Conservation (phyloP, 257 asterid genomes). For the Solanum chaucha region DNA sequence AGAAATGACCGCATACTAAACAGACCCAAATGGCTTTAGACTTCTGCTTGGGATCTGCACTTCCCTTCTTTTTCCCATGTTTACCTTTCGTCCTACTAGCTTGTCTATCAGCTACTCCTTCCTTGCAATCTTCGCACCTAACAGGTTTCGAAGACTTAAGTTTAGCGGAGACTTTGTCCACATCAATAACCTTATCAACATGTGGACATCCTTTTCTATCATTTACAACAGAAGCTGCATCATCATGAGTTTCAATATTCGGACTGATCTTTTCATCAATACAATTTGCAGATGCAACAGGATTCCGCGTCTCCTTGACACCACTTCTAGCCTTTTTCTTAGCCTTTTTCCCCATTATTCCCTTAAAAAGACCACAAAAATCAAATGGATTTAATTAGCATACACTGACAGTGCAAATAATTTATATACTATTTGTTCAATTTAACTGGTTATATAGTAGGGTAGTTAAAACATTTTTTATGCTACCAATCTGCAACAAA, state of each 20-base stretch:
- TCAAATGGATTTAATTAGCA: neutral
- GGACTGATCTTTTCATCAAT: slow-evolving; percentile 10
- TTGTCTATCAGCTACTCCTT: slow-evolving; percentile 36
- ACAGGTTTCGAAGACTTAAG: slow-evolving; percentile 26
- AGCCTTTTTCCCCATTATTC: slow-evolving; percentile 66
- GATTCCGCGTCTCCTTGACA: slow-evolving; percentile 43
- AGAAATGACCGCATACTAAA: slow-evolving; percentile 65
- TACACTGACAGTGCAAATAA: neutral
- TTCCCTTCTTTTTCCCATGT: slow-evolving; percentile 53
- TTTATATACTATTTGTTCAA: neutral
- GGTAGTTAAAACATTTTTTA: neutral
- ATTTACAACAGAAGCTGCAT: slow-evolving; percentile 17
- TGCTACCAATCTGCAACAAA: neutral
- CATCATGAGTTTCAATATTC: slow-evolving; percentile 21
- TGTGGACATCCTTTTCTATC: slow-evolving; percentile 57
- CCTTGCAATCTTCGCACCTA: slow-evolving; percentile 71
- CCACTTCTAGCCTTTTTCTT: slow-evolving; percentile 62
- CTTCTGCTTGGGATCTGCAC: slow-evolving; percentile 2
- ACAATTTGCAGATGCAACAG: slow-evolving; percentile 15
- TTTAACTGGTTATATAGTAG: neutral
- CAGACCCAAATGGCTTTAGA: slow-evolving; percentile 72
- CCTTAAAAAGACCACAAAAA: slow-evolving; percentile 2
- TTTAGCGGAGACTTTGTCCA: slow-evolving; percentile 47
- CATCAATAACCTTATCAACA: slow-evolving; percentile 39
- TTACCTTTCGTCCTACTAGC: slow-evolving; percentile 44